Evolutionary conservation across 225 moss, liverwort and hornwort species (phyloP).

Genomic region (Polytrichum formosum): DNA sequence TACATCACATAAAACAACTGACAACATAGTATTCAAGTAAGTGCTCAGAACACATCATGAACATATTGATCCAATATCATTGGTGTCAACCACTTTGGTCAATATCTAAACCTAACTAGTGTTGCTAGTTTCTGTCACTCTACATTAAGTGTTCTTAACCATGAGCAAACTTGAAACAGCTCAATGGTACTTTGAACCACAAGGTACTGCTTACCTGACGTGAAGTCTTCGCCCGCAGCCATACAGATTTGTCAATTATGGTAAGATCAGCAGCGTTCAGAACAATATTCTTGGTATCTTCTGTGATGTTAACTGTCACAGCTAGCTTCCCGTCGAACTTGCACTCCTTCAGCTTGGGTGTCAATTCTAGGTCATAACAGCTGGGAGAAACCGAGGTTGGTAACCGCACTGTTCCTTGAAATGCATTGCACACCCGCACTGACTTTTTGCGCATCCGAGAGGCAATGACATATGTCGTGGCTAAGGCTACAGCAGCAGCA

Average conservation of each 20-base stretch:
- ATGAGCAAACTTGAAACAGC: too few species aligned
- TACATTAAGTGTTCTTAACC: too few species aligned
- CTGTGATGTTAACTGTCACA: slow-evolving; percentile 44
- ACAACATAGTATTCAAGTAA: too few species aligned
- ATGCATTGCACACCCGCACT: slow-evolving; percentile 23
- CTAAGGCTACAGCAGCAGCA: slow-evolving; percentile 46
- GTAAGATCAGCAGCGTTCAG: slow-evolving; percentile 64
- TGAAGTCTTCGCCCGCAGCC: slow-evolving; percentile 45
- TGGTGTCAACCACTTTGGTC: too few species aligned
- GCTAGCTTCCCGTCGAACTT: slow-evolving; percentile 65
- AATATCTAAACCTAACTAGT: too few species aligned
- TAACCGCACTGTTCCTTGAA: slow-evolving; percentile 52
- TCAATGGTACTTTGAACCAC: neutral
- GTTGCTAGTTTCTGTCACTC: too few species aligned
- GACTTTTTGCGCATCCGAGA: slow-evolving; percentile 33
- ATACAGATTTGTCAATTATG: slow-evolving; percentile 53
- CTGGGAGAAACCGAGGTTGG: slow-evolving; percentile 48
- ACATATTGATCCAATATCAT: too few species aligned
- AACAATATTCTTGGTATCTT: slow-evolving; percentile 62
- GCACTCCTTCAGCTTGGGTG: slow-evolving; percentile 60
- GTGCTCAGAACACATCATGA: too few species aligned
- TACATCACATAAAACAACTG: too few species aligned
- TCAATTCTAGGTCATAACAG: slow-evolving; percentile 66
- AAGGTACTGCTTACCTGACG: slow-evolving; percentile 38
- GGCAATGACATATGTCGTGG: slow-evolving; percentile 43